Conservation (phyloP, 176 grass and related monocot species). For the Bothriochloa decipiens region DNA sequence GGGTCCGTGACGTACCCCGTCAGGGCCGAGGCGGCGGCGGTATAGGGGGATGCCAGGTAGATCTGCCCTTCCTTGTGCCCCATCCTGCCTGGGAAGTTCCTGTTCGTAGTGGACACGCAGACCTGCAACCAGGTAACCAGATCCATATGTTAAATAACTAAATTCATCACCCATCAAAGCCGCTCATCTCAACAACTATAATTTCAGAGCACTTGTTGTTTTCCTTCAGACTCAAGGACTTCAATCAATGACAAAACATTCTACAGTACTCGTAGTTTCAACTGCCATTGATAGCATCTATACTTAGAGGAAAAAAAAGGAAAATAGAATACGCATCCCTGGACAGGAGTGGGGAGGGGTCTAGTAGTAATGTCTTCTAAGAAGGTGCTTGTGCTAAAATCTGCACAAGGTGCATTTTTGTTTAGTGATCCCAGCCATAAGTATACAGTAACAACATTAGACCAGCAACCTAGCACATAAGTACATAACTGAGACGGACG, state of each 20-base stretch:
- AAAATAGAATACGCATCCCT: background rate
- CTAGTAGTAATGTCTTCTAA: background rate
- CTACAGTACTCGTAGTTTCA: background rate
- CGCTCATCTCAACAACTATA: background rate
- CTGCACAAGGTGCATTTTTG: background rate
- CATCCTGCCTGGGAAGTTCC: conserved; percentile 97
- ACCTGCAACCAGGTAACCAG: conserved; percentile 50
- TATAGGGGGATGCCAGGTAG: conserved; percentile 91
- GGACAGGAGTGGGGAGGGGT: background rate
- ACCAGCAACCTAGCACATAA: background rate
- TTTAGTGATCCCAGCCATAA: background rate
- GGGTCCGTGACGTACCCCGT: conserved; percentile 87
- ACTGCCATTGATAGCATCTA: background rate
- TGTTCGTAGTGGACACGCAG: conserved; percentile 93
- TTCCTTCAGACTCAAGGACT: background rate
- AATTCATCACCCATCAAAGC: conserved; percentile 8
- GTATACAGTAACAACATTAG: background rate
- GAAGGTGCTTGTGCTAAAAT: background rate
- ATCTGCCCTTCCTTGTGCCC: conserved; percentile 97
- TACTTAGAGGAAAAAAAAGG: background rate
- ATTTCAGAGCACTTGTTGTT: background rate
- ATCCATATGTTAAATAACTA: background rate
- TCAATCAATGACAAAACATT: background rate
- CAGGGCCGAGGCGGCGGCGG: conserved; percentile 72
- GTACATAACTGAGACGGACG: background rate